Evolutionary conservation across 352 stramenopile species (phyloP), one percentile per base, ranked within the genome.

Genomic region (Phytophthora cryptogea): DNA sequence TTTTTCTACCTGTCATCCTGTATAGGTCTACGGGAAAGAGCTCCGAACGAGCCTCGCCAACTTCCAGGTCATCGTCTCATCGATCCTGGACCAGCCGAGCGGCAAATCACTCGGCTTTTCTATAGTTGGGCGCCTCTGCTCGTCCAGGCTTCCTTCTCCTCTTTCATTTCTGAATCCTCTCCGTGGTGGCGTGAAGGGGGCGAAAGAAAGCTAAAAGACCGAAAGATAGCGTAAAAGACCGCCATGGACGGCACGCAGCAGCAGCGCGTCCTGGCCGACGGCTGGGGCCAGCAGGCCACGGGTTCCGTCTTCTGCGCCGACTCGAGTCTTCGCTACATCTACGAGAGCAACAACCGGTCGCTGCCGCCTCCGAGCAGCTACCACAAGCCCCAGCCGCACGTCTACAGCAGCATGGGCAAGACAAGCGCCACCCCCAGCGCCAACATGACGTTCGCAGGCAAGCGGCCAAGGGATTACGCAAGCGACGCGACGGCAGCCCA

Each of bases 221-320:
- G 4, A 36, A 31, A 13, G 14, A 23, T 23, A 23, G 2, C 1
- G 20, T 23, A 23, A 23, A 23, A 23, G 1, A 23, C 20, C 20
- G 20, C 5, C 23, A 72, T 72, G 59, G 63, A 66, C 59, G 54
- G 53, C 37, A 60, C 9, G 43, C 67, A 74, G 20, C 74, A 84
- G 55, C 76, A 83, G 66, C 78, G 81, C 39, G 79, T 92, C 2
- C 53, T 92, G 37, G 80, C 83, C 33, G 80, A 92, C 51, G 83
- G 83, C 20, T 92, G 81, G 80, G 83, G 80, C 36, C 50, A 72
- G 5, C 71, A 80, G 56, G 54, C 59, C 27, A 72, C 72, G 4
- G 77, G 83, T 28, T 87, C 67, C 63, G 83, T 92, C 57, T 92
- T 92, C 69, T 92, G 83, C 66, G 83, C 80, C 47, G 83, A 92